phyloP scores from a whole-genome alignment of 2,329 filamentous ascomycete species.

The Trichoderma simmonsii region DNA sequence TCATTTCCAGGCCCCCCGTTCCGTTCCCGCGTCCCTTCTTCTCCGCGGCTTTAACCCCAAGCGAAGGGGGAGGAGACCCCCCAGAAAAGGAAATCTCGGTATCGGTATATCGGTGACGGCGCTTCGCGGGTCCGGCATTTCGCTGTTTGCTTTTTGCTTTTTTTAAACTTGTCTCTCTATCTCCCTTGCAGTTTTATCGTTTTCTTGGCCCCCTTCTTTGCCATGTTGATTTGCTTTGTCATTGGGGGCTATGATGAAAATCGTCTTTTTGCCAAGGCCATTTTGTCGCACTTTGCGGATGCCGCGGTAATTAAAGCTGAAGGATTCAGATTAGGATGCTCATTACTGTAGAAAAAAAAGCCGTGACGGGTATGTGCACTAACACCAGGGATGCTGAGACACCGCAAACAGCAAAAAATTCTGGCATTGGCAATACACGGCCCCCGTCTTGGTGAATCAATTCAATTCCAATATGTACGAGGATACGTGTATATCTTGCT shows the following conservation, averaged over 20 bases:
- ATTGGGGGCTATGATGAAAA: background rate
- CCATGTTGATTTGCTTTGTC: background rate
- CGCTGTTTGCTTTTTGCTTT: background rate
- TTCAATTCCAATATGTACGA: background rate
- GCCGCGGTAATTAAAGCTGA: conserved; percentile 7
- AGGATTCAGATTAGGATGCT: background rate
- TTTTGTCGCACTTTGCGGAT: conserved; percentile 1
- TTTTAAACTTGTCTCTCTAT: background rate
- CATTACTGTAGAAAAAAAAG: background rate
- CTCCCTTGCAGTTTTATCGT: background rate
- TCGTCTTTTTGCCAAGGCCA: background rate
- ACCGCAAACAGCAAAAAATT: background rate
- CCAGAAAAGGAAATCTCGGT: background rate
- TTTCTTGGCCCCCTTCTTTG: background rate
- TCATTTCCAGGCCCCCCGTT: background rate
- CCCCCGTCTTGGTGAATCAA: background rate
- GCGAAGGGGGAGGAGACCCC: background rate
- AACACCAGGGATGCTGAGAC: background rate
- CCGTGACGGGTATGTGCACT: background rate
- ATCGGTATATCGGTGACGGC: background rate
- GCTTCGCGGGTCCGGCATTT: background rate
- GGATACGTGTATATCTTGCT: background rate
- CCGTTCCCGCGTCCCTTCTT: background rate
- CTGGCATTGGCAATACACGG: background rate
- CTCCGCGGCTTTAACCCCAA: background rate